Percentiles rank a stretch among this genome's conserved stretches.
These are phyloP conservation scores for Aquilaria agallochum DNA, from an alignment of 441 rosid species.

Conservation along the genomic window DNA sequence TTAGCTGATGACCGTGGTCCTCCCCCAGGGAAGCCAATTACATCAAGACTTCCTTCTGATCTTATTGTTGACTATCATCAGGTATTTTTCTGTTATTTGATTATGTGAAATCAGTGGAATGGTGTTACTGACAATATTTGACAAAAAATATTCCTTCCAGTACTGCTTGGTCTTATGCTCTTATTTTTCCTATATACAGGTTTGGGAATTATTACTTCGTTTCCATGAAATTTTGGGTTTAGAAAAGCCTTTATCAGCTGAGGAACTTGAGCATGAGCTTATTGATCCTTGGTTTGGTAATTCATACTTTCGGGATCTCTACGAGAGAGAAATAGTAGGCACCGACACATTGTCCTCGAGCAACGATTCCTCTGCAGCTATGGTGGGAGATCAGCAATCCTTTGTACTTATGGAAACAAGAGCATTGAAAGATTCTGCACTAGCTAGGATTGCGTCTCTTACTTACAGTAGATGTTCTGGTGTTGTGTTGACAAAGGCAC, in stretches of 20 bases:
- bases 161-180: constrained; percentile 9
- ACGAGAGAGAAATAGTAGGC: constrained; percentile 31
- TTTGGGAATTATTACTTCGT: constrained; percentile 75
- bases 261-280: constrained; percentile 82
- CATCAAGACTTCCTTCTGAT: constrained; percentile 66
- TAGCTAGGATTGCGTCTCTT: constrained; percentile 31
- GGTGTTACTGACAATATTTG: not conserved
- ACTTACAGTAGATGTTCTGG: constrained; percentile 39
- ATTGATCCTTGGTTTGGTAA: constrained; percentile 53
- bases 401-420: constrained; percentile 41
- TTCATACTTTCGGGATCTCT: constrained; percentile 30
- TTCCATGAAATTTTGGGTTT: constrained; percentile 75
- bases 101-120: not conserved
- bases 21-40: constrained; percentile 67
- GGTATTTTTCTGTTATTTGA: constrained; percentile 41
- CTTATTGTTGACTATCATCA: constrained; percentile 92
- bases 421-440: constrained; percentile 34
- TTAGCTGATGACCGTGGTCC: constrained; percentile 42
- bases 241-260: constrained; percentile 47
- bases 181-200: constrained; percentile 45
- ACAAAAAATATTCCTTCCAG: constrained; percentile 13
- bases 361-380: constrained; percentile 25
- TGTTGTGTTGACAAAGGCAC: constrained; percentile 58
- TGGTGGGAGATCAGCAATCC: constrained; percentile 32
- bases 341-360: constrained; percentile 31